Percentiles rank a stretch among this genome's conserved stretches.
Conservation (phyloP, 371 early-diverging fungal genomes). For the Mucor circinelloides region DNA sequence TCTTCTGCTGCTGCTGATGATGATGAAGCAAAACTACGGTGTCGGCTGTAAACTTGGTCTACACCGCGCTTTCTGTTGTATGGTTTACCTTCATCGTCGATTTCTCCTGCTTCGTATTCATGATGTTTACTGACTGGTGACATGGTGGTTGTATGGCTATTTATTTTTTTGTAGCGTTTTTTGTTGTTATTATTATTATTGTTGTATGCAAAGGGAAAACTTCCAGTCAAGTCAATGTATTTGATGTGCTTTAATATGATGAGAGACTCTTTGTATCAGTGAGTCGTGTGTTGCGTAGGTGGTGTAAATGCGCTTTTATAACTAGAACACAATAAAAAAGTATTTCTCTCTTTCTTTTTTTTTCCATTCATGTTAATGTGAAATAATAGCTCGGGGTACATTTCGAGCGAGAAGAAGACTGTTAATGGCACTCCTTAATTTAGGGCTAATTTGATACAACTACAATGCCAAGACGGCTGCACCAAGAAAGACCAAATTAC, state of each 20-base stretch:
- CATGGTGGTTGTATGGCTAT: neutral
- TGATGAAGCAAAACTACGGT: neutral
- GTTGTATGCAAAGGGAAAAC: too few species aligned
- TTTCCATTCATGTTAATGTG: too few species aligned
- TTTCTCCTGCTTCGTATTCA: conserved; percentile 27
- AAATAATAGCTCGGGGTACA: neutral
- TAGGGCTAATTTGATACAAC: too few species aligned
- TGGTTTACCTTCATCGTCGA: conserved; percentile 4
- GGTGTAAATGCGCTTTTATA: too few species aligned
- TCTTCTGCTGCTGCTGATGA: conserved; percentile 9
- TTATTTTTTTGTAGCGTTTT: neutral
- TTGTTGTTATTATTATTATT: neutral
- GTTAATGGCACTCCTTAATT: neutral
- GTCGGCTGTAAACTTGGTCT: conserved; percentile 1
- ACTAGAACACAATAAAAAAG: neutral
- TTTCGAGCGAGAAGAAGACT: neutral
- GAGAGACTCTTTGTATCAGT: too few species aligned
- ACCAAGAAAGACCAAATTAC: neutral
- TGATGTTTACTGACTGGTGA: conserved; percentile 1
- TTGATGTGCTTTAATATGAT: too few species aligned
- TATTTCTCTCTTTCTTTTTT: neutral
- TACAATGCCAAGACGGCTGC: too few species aligned
- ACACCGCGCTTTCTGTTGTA: conserved; percentile 3
- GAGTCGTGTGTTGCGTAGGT: too few species aligned
- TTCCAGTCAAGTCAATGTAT: neutral